phyloP scores from a whole-genome alignment of 225 moss, liverwort and hornwort species.

The Thuidium tamariscinum region DNA sequence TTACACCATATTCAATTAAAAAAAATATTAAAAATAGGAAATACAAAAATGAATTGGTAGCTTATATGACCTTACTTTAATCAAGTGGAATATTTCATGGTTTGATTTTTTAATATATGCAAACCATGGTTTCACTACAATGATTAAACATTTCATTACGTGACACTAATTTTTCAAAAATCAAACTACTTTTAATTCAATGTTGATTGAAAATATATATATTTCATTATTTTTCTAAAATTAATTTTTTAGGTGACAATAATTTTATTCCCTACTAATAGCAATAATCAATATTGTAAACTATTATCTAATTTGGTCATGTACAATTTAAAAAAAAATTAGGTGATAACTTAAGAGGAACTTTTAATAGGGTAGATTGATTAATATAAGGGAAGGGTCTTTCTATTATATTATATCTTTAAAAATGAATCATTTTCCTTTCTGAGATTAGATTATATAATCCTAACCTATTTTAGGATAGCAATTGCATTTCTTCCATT shows the following conservation, averaged over 20 bases:
- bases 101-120: background rate
- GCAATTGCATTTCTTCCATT: too few relatives aligned
- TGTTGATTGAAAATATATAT: background rate
- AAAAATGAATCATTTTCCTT: background rate
- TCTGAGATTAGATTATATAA: too few relatives aligned
- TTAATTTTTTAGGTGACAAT: accelerated
- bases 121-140: background rate
- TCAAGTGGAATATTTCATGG: background rate
- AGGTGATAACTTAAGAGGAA: accelerated
- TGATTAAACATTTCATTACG: accelerated
- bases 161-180: background rate
- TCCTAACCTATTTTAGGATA: too few relatives aligned
- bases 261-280: accelerated
- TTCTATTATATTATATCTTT: too few relatives aligned
- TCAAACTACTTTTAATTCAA: background rate
- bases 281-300: background rate
- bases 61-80: background rate
- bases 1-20: background rate
- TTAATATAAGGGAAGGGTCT: background rate
- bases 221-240: accelerated
- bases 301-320: background rate
- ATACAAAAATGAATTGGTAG: background rate
- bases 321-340: too few relatives aligned
- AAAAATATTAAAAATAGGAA: background rate
- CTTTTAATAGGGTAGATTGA: background rate